Conservation (phyloP, 331 rosid species). For the Pyrus hybrid region DNA sequence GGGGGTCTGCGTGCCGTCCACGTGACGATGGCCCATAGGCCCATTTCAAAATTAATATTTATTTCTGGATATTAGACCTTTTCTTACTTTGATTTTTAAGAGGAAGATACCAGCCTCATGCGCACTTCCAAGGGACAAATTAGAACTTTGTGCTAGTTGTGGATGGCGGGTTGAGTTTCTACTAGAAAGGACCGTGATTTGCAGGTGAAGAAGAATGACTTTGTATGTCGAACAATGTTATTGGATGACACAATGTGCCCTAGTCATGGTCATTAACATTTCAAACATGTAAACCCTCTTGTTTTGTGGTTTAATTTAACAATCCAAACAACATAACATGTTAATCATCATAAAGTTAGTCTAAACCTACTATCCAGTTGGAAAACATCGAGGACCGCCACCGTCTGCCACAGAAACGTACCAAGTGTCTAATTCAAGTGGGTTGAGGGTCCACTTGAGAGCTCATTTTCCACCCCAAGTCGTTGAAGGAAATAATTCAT, state of each 20-base stretch:
- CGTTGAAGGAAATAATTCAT: not conserved
- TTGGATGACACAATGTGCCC: not conserved
- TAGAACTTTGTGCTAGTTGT: not conserved
- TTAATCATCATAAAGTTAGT: not conserved
- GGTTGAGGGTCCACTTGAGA: not conserved
- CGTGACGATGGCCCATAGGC: conserved; percentile 31
- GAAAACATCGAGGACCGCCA: not conserved
- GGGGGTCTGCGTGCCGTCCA: conserved; percentile 17
- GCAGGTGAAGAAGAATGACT: no score
- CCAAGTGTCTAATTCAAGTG: not conserved
- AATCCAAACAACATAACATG: not conserved
- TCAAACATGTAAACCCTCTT: not conserved
- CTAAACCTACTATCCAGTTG: not conserved
- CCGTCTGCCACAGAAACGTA: not conserved
- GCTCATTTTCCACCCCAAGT: not conserved
- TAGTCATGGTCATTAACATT: not conserved
- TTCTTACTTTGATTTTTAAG: not conserved
- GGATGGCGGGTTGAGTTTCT: not conserved
- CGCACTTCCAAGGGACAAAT: not conserved
- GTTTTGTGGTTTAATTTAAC: not conserved
- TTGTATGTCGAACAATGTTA: not conserved
- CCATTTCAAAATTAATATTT: not conserved
- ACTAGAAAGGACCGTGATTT: no score
- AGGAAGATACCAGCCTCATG: not conserved
- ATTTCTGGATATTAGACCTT: not conserved